Conservation (phyloP, 2,329 filamentous ascomycete genomes). For the Pseudogymnoascus pannorum region DNA sequence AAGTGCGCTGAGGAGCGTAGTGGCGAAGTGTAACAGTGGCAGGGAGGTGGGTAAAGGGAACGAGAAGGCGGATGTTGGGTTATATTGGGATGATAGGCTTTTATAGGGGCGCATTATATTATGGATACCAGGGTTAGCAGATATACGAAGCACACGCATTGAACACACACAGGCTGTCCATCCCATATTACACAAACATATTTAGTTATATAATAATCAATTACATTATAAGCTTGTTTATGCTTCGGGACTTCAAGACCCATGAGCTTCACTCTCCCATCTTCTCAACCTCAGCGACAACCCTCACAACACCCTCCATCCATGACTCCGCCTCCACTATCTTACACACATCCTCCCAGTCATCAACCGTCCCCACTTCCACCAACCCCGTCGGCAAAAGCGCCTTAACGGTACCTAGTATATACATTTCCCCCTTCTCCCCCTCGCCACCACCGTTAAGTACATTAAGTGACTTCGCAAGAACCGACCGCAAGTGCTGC, state of each 20-base stretch:
- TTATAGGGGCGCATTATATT: neutral
- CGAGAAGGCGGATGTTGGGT: conserved; percentile 45
- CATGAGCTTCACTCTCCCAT: neutral
- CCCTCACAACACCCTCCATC: conserved; percentile 27
- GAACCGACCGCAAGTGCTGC: conserved; percentile 19
- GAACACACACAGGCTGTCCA: neutral
- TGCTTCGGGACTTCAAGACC: neutral
- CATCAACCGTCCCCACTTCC: conserved; percentile 20
- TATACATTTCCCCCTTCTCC: conserved; percentile 11
- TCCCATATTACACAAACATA: neutral
- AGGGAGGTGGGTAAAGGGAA: conserved; percentile 50
- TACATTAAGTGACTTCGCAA: conserved; percentile 11
- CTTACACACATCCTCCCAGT: conserved; percentile 19
- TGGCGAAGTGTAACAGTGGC: conserved; percentile 47
- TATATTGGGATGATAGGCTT: conserved; percentile 51
- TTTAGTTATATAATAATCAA: neutral
- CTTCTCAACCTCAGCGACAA: conserved; percentile 19
- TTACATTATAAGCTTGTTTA: neutral
- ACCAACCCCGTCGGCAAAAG: conserved; percentile 20
- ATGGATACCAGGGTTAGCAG: neutral
- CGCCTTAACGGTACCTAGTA: conserved; percentile 17
- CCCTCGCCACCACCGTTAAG: conserved; percentile 13
- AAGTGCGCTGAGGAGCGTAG: conserved; percentile 45
- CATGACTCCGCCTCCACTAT: conserved; percentile 21
- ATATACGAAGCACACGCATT: neutral